Base-by-base conservation (phyloP, 208 protist species). In the Novymonas esmeraldas region DNA sequence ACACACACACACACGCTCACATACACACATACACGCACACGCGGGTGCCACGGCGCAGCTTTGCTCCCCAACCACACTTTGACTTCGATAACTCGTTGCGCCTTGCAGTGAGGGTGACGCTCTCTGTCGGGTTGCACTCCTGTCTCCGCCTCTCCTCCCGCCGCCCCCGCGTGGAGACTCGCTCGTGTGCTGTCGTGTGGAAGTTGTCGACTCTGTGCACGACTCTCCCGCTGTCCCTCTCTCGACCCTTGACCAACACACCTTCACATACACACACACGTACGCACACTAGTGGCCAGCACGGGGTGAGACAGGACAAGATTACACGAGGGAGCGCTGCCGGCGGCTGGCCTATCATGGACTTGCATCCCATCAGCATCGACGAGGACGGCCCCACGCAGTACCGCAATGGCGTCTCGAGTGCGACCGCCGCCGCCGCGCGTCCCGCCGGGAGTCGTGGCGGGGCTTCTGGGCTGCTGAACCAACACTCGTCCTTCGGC, bases 301-400 rank as follows among this genome's bases (percentile, higher is more conserved):
- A 2, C 54, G 7, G 9, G 6, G 10, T 11, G 3, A 41, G 39
- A 28, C 34, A 13, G 11, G 5, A 31, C n/a, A 7, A 42, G 33
- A 34, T 9, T 31, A 10, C 33, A 33, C 26, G 10, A 33, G 18
- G 11, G 20, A 51, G 11, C n/a, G n/a, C n/a, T n/a, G n/a, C n/a
- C n/a, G n/a, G n/a, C n/a, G n/a, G n/a, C n/a, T n/a, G n/a, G n/a
- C n/a, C n/a, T n/a, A n/a, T n/a, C 24, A 90, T 90, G 83, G 71
- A 84, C 33, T 93, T 87, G 54, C 85, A 93, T 59, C 81, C 83
- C 0, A 90, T 93, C 71, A 82, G 70, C 29, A 85, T 93, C 56
- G 87, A 87, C 51, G 80, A 87, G 31, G 72, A 79, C 10, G 73
- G 70, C 26, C 38, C 51, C n/a, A 55, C 61, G 11, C 59, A 56